Evolutionary conservation across 129 eudicot genomes (phyloP).

Genomic region (Cynara cardunculus): DNA sequence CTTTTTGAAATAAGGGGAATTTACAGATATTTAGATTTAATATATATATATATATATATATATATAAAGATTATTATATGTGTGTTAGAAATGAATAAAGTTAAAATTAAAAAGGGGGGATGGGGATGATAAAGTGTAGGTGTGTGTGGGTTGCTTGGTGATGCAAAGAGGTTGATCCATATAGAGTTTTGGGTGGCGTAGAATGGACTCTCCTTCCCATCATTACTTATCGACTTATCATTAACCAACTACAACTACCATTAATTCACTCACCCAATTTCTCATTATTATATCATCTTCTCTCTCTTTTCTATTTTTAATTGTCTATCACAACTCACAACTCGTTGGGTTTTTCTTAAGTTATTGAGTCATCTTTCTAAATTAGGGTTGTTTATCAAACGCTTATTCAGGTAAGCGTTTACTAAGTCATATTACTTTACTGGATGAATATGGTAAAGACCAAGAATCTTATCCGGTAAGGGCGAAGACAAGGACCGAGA

Average conservation of each 20-base stretch:
- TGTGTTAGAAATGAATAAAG: neutral
- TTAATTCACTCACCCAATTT: neutral
- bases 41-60: too few relatives aligned
- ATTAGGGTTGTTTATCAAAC: too few relatives aligned
- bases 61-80: neutral
- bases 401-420: too few relatives aligned
- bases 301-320: neutral
- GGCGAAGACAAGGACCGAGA: too few relatives aligned
- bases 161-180: constrained; percentile 27
- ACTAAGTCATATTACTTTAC: too few relatives aligned
- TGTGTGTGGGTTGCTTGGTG: constrained; percentile 27
- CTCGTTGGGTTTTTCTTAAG: too few relatives aligned
- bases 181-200: constrained; percentile 37
- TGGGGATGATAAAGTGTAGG: neutral
- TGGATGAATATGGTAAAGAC: too few relatives aligned
- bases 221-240: constrained; percentile 11
- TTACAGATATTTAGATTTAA: too few relatives aligned
- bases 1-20: too few relatives aligned
- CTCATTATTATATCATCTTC: neutral
- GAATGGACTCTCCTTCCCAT: constrained; percentile 30
- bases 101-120: neutral
- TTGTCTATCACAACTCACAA: too few relatives aligned
- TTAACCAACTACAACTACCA: neutral
- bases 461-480: too few relatives aligned
- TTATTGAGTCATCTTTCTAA: too few relatives aligned